Conservation (phyloP, 768 basidiomycete genomes). For the Termitomyces sp. region DNA sequence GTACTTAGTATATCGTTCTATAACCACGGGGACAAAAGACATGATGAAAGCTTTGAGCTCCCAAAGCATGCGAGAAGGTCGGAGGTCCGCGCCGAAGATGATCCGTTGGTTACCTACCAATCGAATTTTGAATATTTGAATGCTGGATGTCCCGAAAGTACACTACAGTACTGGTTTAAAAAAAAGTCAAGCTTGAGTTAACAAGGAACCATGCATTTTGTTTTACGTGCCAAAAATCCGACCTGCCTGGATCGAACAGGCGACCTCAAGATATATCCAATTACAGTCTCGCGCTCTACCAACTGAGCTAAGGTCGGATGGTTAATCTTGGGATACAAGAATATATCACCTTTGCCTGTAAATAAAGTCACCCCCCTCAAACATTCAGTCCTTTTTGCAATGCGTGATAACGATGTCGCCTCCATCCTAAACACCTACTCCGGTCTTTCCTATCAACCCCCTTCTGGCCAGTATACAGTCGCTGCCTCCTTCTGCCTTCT, state of each 20-base stretch:
- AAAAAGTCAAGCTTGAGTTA: no score
- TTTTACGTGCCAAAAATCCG: neutral
- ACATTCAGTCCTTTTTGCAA: neutral
- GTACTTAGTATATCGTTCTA: no score
- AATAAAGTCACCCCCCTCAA: no score
- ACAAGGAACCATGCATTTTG: no score
- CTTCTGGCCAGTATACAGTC: conserved; percentile 55
- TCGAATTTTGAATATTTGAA: no score
- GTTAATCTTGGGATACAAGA: no score
- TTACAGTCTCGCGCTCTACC: conserved; percentile 46
- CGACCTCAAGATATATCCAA: conserved; percentile 12
- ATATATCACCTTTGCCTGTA: no score
- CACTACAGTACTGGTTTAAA: no score
- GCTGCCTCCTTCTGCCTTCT: conserved; percentile 52
- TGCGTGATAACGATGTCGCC: conserved; percentile 17
- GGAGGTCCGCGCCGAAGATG: neutral
- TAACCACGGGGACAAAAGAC: no score
- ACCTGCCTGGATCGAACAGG: conserved; percentile 17
- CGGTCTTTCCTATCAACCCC: conserved; percentile 45
- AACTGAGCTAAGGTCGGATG: conserved; percentile 41
- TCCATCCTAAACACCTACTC: conserved; percentile 39
- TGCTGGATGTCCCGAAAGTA: no score
- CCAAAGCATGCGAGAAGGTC: no score
- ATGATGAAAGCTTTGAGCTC: no score
- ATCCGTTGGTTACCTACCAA: neutral